phyloP scores from a whole-genome alignment of 139 green algal species.

The Pycnococcus provasolii region DNA sequence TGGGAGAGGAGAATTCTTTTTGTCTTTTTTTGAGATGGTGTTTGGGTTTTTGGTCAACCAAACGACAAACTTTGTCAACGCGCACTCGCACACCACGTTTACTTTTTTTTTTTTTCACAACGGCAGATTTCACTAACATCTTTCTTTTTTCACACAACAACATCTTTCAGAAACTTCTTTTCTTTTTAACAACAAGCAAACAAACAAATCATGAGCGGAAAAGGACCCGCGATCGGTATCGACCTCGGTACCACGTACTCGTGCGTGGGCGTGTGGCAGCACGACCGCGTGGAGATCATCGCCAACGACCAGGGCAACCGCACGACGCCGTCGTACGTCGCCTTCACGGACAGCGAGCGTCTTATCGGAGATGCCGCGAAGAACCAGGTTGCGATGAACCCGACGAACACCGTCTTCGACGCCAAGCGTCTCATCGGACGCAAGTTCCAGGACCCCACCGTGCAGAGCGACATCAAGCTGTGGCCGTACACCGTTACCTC shows the following conservation, averaged over 20 bases:
- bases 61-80: background rate
- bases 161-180: background rate
- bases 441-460: constrained; percentile 62
- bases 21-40: background rate
- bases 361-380: constrained; percentile 81
- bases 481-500: constrained; percentile 67
- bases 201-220: background rate
- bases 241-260: constrained; percentile 40
- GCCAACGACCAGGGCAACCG: constrained; percentile 81
- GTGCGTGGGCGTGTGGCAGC: constrained; percentile 45
- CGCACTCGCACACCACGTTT: background rate
- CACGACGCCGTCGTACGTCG: constrained; percentile 90
- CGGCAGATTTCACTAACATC: background rate
- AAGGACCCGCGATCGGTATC: constrained; percentile 33
- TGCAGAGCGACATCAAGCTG: constrained; percentile 87
- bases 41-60: background rate
- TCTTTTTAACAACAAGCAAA: background rate
- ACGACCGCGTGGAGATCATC: constrained; percentile 41
- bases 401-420: constrained; percentile 94
- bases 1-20: background rate
- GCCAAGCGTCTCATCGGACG: constrained; percentile 94
- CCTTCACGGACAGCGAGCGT: constrained; percentile 93
- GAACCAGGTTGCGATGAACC: constrained; percentile 94
- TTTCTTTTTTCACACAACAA: background rate
- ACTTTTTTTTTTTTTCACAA: constrained; percentile 1